Base-by-base conservation (phyloP, 2,329 filamentous ascomycete species). In the Coccinonectria pachysandricola region DNA sequence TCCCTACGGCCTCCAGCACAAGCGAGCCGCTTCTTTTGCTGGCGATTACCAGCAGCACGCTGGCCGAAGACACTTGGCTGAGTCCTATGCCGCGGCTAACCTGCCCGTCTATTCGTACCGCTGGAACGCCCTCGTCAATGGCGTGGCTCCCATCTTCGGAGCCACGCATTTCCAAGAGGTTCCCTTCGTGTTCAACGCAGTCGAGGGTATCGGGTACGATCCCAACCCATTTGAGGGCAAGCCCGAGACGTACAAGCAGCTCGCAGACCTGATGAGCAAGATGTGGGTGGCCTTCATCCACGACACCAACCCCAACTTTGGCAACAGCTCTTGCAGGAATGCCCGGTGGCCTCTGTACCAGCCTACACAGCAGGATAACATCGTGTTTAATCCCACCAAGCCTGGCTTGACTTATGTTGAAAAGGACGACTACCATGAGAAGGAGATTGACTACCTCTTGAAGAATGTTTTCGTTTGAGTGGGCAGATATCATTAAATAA, bases 1-100 rank as follows among this genome's bases (percentile, higher is more conserved):
- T 8, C 22, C 35, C 2, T 56, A 50, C 20, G 67, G 68, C 5
- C 38, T 46, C 2, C 56, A 69, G 43, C 75, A 60, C 50, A 68
- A 72, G 32, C 67, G 73, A 30, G 60, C 54, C 8, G 60, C 64
- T 3, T 67, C 71, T 3, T 70, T 45, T 15, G 37, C 37, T 59
- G 73, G 73, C 16, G 74, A 79, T 49, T 53, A 56, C 6, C 46
- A 54, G 26, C 68, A 77, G 53, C 68, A 72, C 31, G 65, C 64
- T 3, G 62, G 64, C 13, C 61, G 72, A 4, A 61, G 74, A 3
- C 55, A 62, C 15, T 59, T 66, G 3, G 67, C 64, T 31, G 54
- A 71, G 40, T 55, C 56, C 2, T 74, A 67, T 63, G 55, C 67
- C 8, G 52, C 52, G 7, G 49, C 56, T 15, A 52, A 54, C 9